Conservation (phyloP, 2,329 filamentous ascomycete genomes). For the Phaeosphaeria sp. region DNA sequence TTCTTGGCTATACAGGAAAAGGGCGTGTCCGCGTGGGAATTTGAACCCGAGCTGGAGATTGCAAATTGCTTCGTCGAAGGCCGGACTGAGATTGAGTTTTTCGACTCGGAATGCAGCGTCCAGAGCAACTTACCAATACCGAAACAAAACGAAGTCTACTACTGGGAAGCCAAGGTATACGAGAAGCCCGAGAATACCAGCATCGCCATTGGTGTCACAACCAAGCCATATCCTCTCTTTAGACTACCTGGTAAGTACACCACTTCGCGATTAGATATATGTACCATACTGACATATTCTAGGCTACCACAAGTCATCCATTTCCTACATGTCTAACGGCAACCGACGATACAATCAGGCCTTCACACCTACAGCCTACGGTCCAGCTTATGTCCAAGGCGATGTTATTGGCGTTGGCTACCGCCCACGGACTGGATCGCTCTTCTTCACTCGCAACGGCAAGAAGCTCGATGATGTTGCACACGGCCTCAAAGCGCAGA, state of each 20-base stretch:
- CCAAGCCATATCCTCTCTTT: conserved; percentile 96
- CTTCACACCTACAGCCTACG: conserved; percentile 80
- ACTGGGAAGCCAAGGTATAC: conserved; percentile 99
- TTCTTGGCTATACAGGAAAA: conserved; percentile 99
- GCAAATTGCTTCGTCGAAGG: conserved; percentile 98
- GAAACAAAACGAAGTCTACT: conserved; percentile 99
- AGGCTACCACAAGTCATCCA: conserved; percentile 92
- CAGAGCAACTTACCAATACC: conserved; percentile 96
- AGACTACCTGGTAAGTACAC: conserved; percentile 78
- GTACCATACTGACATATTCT: conserved; percentile 23
- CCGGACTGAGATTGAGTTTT: conserved; percentile 97
- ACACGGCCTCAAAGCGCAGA: conserved; percentile 90
- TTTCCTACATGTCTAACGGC: conserved; percentile 89
- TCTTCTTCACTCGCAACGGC: conserved; percentile 98
- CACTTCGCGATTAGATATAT: background rate
- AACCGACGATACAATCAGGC: conserved; percentile 91
- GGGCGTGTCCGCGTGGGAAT: conserved; percentile 99
- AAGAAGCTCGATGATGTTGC: conserved; percentile 95
- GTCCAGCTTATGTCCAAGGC: conserved; percentile 84
- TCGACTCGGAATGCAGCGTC: conserved; percentile 96
- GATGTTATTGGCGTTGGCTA: conserved; percentile 97
- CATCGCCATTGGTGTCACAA: conserved; percentile 91
- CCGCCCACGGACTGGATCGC: conserved; percentile 87
- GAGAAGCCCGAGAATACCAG: conserved; percentile 91
- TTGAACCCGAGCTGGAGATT: conserved; percentile 98